These are phyloP conservation scores for Septoria petroselini DNA, from an alignment of 2,329 filamentous ascomycete species.

Conservation along the genomic window DNA sequence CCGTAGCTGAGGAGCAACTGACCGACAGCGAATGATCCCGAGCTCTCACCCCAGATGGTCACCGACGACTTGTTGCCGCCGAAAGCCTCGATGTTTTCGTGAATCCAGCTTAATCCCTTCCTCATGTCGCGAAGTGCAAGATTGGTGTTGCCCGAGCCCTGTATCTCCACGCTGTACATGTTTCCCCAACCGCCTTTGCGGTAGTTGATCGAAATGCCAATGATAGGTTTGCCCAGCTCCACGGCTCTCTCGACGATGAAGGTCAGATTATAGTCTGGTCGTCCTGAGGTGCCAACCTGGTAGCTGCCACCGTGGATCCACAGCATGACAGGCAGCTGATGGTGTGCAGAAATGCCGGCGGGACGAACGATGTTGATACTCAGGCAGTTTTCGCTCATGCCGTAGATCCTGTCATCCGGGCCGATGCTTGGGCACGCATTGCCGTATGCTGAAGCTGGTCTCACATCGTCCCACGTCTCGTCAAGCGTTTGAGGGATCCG, in stretches of 20 bases:
- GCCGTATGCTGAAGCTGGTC: slow-evolving; percentile 22
- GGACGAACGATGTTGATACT: slow-evolving; percentile 61
- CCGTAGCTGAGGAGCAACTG: slow-evolving; percentile 46
- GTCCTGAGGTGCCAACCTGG: slow-evolving; percentile 22
- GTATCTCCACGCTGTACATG: slow-evolving; percentile 55
- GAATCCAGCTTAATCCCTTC: slow-evolving; percentile 46
- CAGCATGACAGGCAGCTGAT: slow-evolving; percentile 52
- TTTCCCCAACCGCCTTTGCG: slow-evolving; percentile 68
- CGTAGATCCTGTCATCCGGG: slow-evolving; percentile 17
- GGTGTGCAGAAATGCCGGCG: slow-evolving; percentile 41
- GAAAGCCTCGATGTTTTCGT: slow-evolving; percentile 40
- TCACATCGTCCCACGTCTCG: slow-evolving; percentile 20
- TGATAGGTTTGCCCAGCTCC: slow-evolving; percentile 47
- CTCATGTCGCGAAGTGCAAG: slow-evolving; percentile 45
- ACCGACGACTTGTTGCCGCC: slow-evolving; percentile 22
- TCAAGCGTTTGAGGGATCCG: slow-evolving; percentile 29
- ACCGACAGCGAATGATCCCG: slow-evolving; percentile 46
- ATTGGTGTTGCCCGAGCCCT: slow-evolving; percentile 54
- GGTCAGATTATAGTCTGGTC: slow-evolving; percentile 56
- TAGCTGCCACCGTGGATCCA: slow-evolving; percentile 55
- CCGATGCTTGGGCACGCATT: slow-evolving; percentile 23
- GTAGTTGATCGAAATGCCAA: slow-evolving; percentile 62
- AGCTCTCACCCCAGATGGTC: slow-evolving; percentile 30
- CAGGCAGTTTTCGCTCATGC: slow-evolving; percentile 53
- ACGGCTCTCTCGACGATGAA: slow-evolving; percentile 53